Evolutionary conservation across 23 red algal species (phyloP).

Genomic region (Cyanidium caldarium): DNA sequence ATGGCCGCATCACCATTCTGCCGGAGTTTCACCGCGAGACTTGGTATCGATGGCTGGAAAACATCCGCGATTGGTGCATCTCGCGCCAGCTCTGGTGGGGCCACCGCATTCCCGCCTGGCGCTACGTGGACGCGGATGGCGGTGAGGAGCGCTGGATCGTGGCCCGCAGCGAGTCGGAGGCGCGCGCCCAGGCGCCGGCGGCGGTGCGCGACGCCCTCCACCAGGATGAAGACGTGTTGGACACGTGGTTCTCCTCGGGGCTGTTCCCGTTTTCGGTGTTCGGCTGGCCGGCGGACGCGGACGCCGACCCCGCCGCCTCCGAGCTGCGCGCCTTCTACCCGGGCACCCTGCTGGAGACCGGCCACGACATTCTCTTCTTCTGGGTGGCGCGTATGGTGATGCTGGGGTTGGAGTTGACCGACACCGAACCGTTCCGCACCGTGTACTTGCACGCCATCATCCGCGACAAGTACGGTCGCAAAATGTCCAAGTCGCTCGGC

Average conservation of each 20-base stretch:
- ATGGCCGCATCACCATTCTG: conserved; percentile 19
- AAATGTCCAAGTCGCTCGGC: conserved; percentile 98
- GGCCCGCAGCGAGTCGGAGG: conserved; percentile 57
- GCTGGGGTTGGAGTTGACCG: conserved; percentile 75
- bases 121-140: neutral
- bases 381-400: conserved; percentile 99
- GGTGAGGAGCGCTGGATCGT: conserved; percentile 61
- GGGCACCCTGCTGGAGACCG: conserved; percentile 81
- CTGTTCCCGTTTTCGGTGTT: conserved; percentile 99
- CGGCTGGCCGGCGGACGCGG: conserved; percentile 60
- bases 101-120: conserved; percentile 73
- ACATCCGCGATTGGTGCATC: conserved; percentile 95
- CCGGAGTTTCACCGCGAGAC: conserved; percentile 54
- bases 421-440: conserved; percentile 67
- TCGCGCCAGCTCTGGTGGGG: conserved; percentile 99
- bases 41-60: conserved; percentile 85
- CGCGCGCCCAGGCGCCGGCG: conserved; percentile 20
- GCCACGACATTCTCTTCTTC: conserved; percentile 97
- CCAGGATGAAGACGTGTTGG: conserved; percentile 98
- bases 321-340: conserved; percentile 79
- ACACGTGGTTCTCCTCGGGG: conserved; percentile 99
- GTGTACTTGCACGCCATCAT: conserved; percentile 87
- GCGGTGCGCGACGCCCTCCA: conserved; percentile 17
- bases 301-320: neutral
- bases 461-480: conserved; percentile 88